These are phyloP conservation scores for Ehretia macrophylla DNA, from an alignment of 257 asterid genomes.

Conservation along the genomic window DNA sequence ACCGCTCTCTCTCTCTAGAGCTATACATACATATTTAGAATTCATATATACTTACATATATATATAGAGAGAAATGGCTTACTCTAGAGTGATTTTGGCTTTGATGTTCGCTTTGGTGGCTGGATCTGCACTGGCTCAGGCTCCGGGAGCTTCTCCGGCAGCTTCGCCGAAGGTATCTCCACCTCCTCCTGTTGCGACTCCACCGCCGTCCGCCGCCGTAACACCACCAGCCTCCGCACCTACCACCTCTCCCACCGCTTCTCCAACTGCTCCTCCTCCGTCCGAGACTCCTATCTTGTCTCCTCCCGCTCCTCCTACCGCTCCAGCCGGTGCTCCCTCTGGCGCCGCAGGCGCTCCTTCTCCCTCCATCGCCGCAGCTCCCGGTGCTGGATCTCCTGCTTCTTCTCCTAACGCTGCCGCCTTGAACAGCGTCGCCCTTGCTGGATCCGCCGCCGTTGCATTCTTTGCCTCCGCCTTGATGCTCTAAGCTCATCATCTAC, in stretches of 20 bases:
- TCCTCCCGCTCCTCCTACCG: slow-evolving; percentile 22
- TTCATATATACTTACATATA: not conserved
- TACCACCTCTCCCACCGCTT: not conserved
- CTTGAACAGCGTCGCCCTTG: slow-evolving; percentile 39
- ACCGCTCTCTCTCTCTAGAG: slow-evolving; percentile 12
- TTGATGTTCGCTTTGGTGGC: slow-evolving; percentile 32
- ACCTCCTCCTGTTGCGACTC: not conserved
- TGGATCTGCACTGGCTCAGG: slow-evolving; percentile 40
- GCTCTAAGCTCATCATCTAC: slow-evolving; percentile 21
- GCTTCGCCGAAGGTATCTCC: slow-evolving; percentile 14
- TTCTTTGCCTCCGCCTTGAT: slow-evolving; percentile 37
- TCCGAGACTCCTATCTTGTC: not conserved
- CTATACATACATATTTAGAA: not conserved
- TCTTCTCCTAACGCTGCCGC: slow-evolving; percentile 26
- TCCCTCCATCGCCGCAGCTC: slow-evolving; percentile 30
- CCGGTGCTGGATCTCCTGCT: slow-evolving; percentile 14
- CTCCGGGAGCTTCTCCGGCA: slow-evolving; percentile 45
- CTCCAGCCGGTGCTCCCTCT: not conserved
- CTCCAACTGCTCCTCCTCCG: slow-evolving; percentile 13
- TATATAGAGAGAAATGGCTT: slow-evolving; percentile 23
- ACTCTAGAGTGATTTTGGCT: slow-evolving; percentile 9
- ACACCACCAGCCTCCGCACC: slow-evolving; percentile 7
- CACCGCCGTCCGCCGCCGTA: not conserved
- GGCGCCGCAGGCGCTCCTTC: slow-evolving; percentile 30
- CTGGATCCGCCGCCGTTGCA: slow-evolving; percentile 47